Evolutionary conservation across 768 basidiomycete species (phyloP), one percentile per base, ranked within the genome.

Genomic region (Amanita exitialis): DNA sequence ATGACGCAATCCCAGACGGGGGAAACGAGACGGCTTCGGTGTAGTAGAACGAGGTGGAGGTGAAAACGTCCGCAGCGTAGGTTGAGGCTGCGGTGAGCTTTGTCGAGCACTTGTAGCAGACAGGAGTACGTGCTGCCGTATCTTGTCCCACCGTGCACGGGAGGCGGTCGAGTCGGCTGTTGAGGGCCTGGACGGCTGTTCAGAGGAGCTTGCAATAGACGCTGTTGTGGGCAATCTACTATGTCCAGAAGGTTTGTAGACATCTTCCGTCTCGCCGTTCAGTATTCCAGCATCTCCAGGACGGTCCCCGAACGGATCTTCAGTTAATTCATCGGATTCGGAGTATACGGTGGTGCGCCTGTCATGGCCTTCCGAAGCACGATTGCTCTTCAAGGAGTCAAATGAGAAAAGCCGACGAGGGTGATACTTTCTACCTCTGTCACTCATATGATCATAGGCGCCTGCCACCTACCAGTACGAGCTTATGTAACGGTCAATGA

Each of bases 1-100:
- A 20, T 86, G 80, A 43, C 72, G 72, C 55, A 83, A 79, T 1
- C 77, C 80, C 10, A 82, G 62, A 42, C 71, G 71, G 5, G 71
- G 70, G 27, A 82, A 61, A 12, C 76, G 69, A 30, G 76, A 78
- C 4, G 69, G 70, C 56, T 78, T 81, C 8, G 77, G 74, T 0
- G 77, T 67, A 46, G 66, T 68, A 5, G 62, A 55, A 41, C 60
- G 62, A 32, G 61, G 55, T 20, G 44, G 12, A 15, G 42, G 34
- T 4, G 36, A 56, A 36, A 56, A 44, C 54, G 61, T 54, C 38
- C 49, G 57, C 27, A 53, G 34, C 7, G 57, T 25, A 1, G 41
- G 51, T 27, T 63, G 55, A 42, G 65, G 65, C 32, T 58, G 56
- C 7, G 56, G 53, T 34, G 66, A 63, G 9, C 49, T 42, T 20